Conservation (phyloP, 345 rosid genomes). For the Aegle marmelos region DNA sequence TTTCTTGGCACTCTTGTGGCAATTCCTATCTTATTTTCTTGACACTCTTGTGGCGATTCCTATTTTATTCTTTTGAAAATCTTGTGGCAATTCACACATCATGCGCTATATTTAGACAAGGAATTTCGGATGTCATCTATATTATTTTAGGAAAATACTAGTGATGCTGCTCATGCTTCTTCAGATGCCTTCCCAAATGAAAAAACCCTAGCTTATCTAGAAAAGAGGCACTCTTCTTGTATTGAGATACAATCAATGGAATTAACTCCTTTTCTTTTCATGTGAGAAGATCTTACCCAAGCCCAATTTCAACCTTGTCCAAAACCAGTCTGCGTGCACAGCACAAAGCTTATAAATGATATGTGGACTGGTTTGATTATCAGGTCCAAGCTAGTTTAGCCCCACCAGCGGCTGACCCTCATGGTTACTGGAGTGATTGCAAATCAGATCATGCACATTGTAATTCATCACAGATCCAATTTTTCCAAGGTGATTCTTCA, state of each 20-base stretch:
- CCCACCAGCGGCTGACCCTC: constrained; percentile 72
- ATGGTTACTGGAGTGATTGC: constrained; percentile 65
- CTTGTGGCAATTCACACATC: constrained; percentile 27
- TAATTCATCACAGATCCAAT: constrained; percentile 60
- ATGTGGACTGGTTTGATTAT: background rate
- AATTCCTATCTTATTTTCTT: constrained; percentile 12
- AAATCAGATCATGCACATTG: constrained; percentile 55
- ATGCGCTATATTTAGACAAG: background rate
- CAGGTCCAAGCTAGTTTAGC: constrained; percentile 75
- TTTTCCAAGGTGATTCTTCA: constrained; percentile 54
- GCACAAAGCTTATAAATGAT: background rate
- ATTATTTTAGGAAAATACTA: background rate
- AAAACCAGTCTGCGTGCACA: background rate
- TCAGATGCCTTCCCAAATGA: background rate
- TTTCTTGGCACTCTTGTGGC: constrained; percentile 15
- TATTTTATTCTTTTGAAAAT: too few species aligned
- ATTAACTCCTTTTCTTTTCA: background rate
- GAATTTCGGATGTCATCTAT: constrained; percentile 10
- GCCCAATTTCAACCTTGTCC: background rate
- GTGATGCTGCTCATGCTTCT: background rate
- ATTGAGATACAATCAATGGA: background rate
- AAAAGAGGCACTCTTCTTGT: too few species aligned
- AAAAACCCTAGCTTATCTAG: background rate
- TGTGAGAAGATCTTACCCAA: background rate
- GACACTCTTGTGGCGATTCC: constrained; percentile 24